Conservation (phyloP, 345 rosid species). For the Gossypium anomalum region DNA sequence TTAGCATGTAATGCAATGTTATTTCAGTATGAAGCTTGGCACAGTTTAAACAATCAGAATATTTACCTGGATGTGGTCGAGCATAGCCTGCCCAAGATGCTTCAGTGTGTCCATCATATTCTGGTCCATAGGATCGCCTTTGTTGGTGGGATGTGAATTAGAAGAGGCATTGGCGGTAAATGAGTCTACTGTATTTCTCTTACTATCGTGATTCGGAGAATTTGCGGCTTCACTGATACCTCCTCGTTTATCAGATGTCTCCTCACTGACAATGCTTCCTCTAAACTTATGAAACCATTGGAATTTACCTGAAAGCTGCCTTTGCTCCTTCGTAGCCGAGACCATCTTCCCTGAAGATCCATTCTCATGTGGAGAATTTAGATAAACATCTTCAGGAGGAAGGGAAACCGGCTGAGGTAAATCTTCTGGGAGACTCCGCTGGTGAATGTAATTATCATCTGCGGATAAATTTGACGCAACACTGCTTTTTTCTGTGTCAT, state of each 20-base stretch:
- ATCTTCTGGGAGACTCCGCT: conserved; percentile 33
- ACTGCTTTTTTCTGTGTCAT: conserved; percentile 61
- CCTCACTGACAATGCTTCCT: conserved; percentile 45
- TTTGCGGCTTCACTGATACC: conserved; percentile 28
- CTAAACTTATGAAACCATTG: conserved; percentile 97
- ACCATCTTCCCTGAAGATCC: conserved; percentile 29
- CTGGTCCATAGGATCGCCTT: conserved; percentile 58
- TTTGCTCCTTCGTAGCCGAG: conserved; percentile 43
- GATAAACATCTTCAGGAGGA: conserved; percentile 35
- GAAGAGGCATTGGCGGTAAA: conserved; percentile 32
- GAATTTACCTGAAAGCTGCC: conserved; percentile 59
- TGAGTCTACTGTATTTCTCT: conserved; percentile 24
- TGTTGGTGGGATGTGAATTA: conserved; percentile 32
- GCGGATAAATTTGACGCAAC: conserved; percentile 47
- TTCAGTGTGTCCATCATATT: conserved; percentile 63
- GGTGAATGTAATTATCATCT: conserved; percentile 41
- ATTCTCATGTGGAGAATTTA: conserved; percentile 25
- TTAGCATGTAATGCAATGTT: background rate
- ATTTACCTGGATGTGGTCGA: conserved; percentile 92
- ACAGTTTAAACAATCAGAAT: background rate
- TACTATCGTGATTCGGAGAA: conserved; percentile 30
- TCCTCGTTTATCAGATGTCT: conserved; percentile 36
- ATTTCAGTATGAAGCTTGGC: background rate
- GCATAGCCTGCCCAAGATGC: conserved; percentile 87
- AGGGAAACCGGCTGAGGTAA: conserved; percentile 53